A percentile compares a stretch with the other conserved stretches of the same genome.
Conservation (phyloP, 805 yeast genomes). For the Lipomyces starkeyi region DNA sequence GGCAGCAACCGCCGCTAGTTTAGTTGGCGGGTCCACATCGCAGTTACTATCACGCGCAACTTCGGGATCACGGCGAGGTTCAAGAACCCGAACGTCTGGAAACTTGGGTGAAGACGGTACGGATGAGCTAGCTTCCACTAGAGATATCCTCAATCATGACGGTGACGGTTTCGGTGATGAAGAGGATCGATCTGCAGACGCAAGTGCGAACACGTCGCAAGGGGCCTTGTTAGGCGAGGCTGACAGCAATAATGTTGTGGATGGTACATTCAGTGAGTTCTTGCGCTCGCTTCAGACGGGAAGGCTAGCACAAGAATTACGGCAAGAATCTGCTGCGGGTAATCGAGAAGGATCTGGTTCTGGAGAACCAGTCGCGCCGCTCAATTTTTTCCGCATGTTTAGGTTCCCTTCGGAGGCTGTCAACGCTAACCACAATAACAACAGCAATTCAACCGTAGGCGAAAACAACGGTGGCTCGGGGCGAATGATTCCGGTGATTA, state of each 20-base stretch:
- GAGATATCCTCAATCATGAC: slow-evolving; percentile 8
- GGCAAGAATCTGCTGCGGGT: slow-evolving; percentile 39
- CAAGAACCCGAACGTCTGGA: slow-evolving; percentile 3
- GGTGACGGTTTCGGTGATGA: slow-evolving; percentile 22
- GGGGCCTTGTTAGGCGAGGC: neutral
- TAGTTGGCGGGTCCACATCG: slow-evolving; percentile 45
- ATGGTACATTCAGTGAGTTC: slow-evolving; percentile 55
- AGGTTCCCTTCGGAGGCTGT: slow-evolving; percentile 44
- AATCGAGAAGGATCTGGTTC: neutral
- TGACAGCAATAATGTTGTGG: slow-evolving; percentile 41
- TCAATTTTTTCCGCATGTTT: slow-evolving; percentile 47
- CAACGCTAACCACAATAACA: slow-evolving; percentile 35
- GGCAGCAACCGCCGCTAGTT: slow-evolving; percentile 51
- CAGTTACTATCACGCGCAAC: slow-evolving; percentile 33
- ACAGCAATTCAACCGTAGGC: neutral
- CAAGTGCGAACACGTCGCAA: neutral
- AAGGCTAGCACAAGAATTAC: slow-evolving; percentile 49
- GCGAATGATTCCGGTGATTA: slow-evolving; percentile 53
- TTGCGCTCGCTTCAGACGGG: slow-evolving; percentile 51
- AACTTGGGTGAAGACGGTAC: slow-evolving; percentile 21
- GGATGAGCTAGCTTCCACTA: slow-evolving; percentile 19
- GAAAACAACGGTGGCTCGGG: slow-evolving; percentile 16
- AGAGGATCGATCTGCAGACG: slow-evolving; percentile 5
- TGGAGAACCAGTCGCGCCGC: slow-evolving; percentile 32
- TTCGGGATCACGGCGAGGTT: slow-evolving; percentile 17